Percentiles rank a stretch among this genome's conserved stretches.
These are phyloP conservation scores for Glebionis coronaria DNA, from an alignment of 129 eudicot genomes.

Conservation along the genomic window DNA sequence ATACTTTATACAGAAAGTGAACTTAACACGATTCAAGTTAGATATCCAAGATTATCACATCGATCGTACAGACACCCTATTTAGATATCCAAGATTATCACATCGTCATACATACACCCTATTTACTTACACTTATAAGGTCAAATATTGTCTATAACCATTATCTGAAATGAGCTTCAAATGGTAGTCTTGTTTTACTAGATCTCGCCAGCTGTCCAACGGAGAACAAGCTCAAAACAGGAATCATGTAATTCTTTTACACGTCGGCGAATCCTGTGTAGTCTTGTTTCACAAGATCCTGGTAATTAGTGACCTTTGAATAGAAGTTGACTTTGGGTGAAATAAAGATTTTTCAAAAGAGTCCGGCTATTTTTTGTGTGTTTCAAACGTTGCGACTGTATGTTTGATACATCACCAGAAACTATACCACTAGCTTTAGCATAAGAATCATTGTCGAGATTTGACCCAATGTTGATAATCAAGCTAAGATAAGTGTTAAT, in stretches of 20 bases:
- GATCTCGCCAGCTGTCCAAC: conserved; percentile 89
- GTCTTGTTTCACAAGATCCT: conserved; percentile 50
- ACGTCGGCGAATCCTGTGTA: conserved; percentile 52
- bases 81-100: too few species aligned
- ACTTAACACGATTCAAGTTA: too few species aligned
- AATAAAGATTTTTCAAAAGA: conserved; percentile 58
- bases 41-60: too few species aligned
- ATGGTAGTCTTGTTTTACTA: too few species aligned
- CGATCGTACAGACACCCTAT: too few species aligned
- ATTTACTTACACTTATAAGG: too few species aligned
- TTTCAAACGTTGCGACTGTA: conserved; percentile 67
- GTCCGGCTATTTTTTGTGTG: conserved; percentile 57
- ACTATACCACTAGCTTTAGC: conserved; percentile 73
- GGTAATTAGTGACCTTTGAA: conserved; percentile 55
- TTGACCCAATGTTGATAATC: conserved; percentile 69
- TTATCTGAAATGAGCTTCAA: too few species aligned
- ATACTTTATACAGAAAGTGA: too few species aligned
- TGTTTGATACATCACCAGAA: conserved; percentile 77
- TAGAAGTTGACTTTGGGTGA: conserved; percentile 56
- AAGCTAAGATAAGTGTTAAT: conserved; percentile 53
- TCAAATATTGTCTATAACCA: too few species aligned
- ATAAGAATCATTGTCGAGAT: conserved; percentile 53
- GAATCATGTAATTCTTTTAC: conserved; percentile 73
- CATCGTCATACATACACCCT: too few species aligned
- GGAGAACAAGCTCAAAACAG: conserved; percentile 76